A percentile compares a stretch with the other conserved stretches of the same genome.
phyloP scores from a whole-genome alignment of 1,284 basidiomycete species.

The Stereum hirsutum region DNA sequence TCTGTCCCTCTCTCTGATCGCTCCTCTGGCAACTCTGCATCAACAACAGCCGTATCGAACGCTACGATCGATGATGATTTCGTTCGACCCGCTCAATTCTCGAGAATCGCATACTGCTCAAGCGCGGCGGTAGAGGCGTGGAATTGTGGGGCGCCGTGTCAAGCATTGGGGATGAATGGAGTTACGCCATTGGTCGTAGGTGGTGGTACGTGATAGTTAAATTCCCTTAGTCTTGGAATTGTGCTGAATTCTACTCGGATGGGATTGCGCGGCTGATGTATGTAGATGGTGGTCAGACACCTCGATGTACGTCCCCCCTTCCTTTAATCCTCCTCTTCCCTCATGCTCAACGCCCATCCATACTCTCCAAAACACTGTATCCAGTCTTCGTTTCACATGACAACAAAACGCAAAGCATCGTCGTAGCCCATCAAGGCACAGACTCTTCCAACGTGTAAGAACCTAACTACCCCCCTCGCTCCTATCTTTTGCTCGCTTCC shows the following conservation, averaged over 20 bases:
- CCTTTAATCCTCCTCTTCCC: too few relatives aligned
- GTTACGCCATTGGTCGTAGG: slow-evolving; percentile 24
- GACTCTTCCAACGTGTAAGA: slow-evolving; percentile 25
- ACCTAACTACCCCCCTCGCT: background rate
- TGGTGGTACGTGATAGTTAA: slow-evolving; percentile 19
- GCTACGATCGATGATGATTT: slow-evolving; percentile 17
- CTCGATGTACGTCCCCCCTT: slow-evolving; percentile 21
- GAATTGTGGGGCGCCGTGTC: slow-evolving; percentile 28
- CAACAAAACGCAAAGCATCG: slow-evolving; percentile 24
- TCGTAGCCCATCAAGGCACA: slow-evolving; percentile 42
- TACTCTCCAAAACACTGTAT: too few relatives aligned
- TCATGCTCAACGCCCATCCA: too few relatives aligned
- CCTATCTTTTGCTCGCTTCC: background rate
- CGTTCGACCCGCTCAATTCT: slow-evolving; percentile 29
- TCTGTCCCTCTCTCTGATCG: too few relatives aligned
- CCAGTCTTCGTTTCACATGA: slow-evolving; percentile 35
- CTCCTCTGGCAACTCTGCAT: background rate
- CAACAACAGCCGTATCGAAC: slow-evolving; percentile 12
- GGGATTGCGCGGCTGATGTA: background rate
- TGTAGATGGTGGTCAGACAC: slow-evolving; percentile 22
- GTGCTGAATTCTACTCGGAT: too few relatives aligned
- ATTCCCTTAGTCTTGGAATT: background rate
- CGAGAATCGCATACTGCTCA: slow-evolving; percentile 32
- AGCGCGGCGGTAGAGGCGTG: slow-evolving; percentile 21
- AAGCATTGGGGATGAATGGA: slow-evolving; percentile 24